Conservation (phyloP, 2,329 filamentous ascomycete species). For the Epichloe glyceriae region DNA sequence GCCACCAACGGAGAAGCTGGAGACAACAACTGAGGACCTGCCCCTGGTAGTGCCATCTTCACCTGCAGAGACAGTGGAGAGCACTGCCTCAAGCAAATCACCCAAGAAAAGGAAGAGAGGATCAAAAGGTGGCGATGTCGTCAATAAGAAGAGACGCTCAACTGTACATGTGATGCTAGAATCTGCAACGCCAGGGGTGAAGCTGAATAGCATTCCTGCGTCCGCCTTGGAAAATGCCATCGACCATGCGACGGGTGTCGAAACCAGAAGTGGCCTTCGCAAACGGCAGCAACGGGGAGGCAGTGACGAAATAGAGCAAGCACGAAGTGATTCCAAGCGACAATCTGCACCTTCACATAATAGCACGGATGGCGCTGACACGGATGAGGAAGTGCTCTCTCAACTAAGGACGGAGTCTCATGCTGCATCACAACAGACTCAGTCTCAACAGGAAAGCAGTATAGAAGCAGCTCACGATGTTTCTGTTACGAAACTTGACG, state of each 20-base stretch:
- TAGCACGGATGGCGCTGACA: constrained; percentile 18
- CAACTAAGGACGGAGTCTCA: constrained; percentile 28
- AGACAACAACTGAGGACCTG: constrained; percentile 5
- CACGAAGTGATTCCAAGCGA: constrained; percentile 1
- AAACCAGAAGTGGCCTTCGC: constrained; percentile 11
- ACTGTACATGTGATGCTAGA: constrained; percentile 4
- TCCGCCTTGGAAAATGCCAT: not conserved
- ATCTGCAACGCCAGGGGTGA: not conserved
- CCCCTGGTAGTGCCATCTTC: constrained; percentile 14
- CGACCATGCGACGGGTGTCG: constrained; percentile 1
- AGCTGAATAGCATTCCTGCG: not conserved
- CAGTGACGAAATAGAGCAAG: not conserved
- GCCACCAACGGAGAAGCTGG: constrained; percentile 8
- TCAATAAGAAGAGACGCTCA: constrained; percentile 19
- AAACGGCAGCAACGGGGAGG: constrained; percentile 7
- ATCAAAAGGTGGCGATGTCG: constrained; percentile 10
- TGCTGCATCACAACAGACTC: constrained; percentile 23
- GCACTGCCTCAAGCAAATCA: not conserved
- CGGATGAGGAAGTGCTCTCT: constrained; percentile 29
- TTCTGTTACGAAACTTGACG: not conserved
- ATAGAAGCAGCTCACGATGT: not conserved
- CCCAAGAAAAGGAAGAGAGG: constrained; percentile 18
- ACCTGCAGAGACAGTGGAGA: constrained; percentile 7
- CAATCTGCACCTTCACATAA: constrained; percentile 3
- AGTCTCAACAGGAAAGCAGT: constrained; percentile 11